Evolutionary conservation across 352 stramenopile species (phyloP), one percentile per base, ranked within the genome.

Genomic region (Pythium phragmitis): DNA sequence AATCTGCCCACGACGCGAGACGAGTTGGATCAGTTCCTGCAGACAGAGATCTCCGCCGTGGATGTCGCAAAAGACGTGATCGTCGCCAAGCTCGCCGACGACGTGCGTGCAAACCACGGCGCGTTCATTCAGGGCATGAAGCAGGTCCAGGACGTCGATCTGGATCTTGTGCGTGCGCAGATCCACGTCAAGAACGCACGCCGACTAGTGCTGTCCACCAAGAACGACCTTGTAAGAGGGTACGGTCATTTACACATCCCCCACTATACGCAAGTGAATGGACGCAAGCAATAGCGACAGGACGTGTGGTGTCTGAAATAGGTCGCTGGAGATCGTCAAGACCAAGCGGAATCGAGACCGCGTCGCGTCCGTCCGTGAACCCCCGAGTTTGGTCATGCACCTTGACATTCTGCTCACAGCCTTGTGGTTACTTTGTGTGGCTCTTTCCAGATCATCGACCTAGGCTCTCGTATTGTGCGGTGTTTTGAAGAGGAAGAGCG

Each of bases 101-200:
- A 94, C 16, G 85, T 96, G 48, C 87, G 84, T 3, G 73, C 73
- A 8, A 94, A 96, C 48, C 82, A 93, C 60, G 80, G 76, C 46
- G 72, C 84, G 34, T 80, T 96, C 26, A 92, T 94, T 57, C 74
- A 94, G 65, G 87, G 87, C 17, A 92, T 96, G 82, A 93, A 89
- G 42, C 82, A 91, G 28, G 87, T 96, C 46, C 84, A 96, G 46
- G 86, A 96, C 36, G 87, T 96, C 23, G 87, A 96, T 66, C 64
- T 96, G 19, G 85, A 96, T 60, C 72, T 96, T 33, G 76, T 92
- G 49, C 78, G 83, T 41, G 86, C 87, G 21, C 83, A 94, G 58
- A 94, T 96, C 42, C 87, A 96, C 57, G 87, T 96, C 45, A 96
- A 94, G 28, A 96, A 96, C 30, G 87, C 84, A 11, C 76, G 87